Conservation (phyloP, 306 rosid species). For the Ceratonia siliqua region DNA sequence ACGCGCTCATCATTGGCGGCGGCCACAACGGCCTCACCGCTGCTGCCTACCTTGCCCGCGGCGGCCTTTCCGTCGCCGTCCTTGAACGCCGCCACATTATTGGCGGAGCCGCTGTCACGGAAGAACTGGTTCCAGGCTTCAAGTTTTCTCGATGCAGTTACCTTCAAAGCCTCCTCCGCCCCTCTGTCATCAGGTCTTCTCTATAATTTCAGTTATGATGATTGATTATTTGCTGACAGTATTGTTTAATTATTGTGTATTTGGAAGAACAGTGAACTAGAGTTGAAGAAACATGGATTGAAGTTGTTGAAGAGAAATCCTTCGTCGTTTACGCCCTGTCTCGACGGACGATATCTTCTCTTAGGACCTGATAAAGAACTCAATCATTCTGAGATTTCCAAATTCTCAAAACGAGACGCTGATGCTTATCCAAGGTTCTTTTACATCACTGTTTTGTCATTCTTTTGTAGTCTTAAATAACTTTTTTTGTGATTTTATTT, state of each 20-base stretch:
- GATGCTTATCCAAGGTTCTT: conserved; percentile 76
- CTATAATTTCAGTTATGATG: background rate
- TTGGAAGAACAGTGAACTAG: conserved; percentile 57
- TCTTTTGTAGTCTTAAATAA: background rate
- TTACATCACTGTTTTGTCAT: background rate
- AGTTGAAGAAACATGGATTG: conserved; percentile 78
- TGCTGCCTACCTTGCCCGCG: conserved; percentile 91
- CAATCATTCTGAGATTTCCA: conserved; percentile 77
- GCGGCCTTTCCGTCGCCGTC: conserved; percentile 87
- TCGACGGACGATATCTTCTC: conserved; percentile 87
- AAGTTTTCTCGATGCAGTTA: conserved; percentile 95
- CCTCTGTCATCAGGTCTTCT: conserved; percentile 63
- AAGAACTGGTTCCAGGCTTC: conserved; percentile 83
- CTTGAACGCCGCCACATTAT: conserved; percentile 88
- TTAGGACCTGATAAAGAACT: conserved; percentile 67
- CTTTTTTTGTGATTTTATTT: background rate
- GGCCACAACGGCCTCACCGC: conserved; percentile 96
- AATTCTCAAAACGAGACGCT: conserved; percentile 78
- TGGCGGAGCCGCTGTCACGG: conserved; percentile 94
- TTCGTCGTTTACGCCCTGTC: conserved; percentile 90
- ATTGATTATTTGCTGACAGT: background rate
- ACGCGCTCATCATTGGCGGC: conserved; percentile 84
- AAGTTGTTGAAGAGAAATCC: conserved; percentile 82
- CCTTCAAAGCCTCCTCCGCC: conserved; percentile 90
- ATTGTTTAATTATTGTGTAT: background rate